Evolutionary conservation across 768 basidiomycete species (phyloP).

Genomic region (Pulveroboletus frians): DNA sequence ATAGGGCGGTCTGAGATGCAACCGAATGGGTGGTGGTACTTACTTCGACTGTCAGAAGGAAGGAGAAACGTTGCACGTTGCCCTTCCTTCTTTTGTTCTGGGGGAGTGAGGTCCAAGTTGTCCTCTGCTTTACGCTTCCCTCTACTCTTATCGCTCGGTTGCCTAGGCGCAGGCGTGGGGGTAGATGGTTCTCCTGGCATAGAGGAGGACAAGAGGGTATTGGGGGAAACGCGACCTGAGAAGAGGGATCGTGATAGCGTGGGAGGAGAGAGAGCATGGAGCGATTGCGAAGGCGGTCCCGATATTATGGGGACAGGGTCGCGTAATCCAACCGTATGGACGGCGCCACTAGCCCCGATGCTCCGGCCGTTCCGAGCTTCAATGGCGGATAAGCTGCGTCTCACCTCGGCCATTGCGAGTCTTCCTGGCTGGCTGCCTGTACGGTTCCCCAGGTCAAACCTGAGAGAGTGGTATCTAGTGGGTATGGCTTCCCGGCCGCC

Average conservation of each 20-base stretch:
- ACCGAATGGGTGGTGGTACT: slow-evolving; percentile 24
- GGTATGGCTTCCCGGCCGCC: slow-evolving; percentile 14
- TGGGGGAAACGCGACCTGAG: slow-evolving; percentile 8
- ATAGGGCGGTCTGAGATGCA: slow-evolving; percentile 19
- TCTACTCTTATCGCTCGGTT: slow-evolving; percentile 34
- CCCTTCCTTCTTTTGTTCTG: slow-evolving; percentile 49
- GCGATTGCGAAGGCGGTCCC: slow-evolving; percentile 6
- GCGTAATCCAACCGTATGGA: slow-evolving; percentile 11
- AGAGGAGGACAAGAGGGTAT: slow-evolving; percentile 11
- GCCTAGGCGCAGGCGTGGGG: slow-evolving; percentile 30
- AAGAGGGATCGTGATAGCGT: slow-evolving; percentile 18
- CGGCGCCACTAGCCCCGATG: slow-evolving; percentile 15
- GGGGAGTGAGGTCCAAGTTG: slow-evolving; percentile 62
- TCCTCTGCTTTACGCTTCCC: slow-evolving; percentile 76
- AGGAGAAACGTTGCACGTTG: slow-evolving; percentile 60
- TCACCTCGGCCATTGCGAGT: slow-evolving; percentile 19
- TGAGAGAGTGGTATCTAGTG: slow-evolving; percentile 20
- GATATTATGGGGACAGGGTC: slow-evolving; percentile 14
- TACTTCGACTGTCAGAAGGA: slow-evolving; percentile 52
- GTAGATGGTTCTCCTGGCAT: slow-evolving; percentile 27
- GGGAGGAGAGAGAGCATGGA: slow-evolving; percentile 15
- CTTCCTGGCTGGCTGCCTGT: slow-evolving; percentile 11
- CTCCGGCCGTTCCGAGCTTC: slow-evolving; percentile 14
- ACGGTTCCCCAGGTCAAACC: slow-evolving; percentile 12
- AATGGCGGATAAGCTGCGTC: slow-evolving; percentile 24